Base-by-base conservation (phyloP, 306 rosid genomes). In the Gillenia trifoliata region DNA sequence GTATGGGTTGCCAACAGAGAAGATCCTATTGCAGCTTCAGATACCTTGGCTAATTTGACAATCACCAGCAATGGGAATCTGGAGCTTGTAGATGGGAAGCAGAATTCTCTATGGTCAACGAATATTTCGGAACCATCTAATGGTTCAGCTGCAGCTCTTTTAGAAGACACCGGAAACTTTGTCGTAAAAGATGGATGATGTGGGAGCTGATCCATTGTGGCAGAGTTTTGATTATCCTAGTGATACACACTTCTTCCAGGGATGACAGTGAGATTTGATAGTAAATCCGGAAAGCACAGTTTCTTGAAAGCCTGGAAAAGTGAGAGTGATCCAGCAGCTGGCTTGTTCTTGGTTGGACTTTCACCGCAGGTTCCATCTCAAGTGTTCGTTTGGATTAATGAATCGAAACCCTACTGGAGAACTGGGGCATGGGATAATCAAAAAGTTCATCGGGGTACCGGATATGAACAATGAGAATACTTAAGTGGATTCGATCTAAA, bases 391-490 rank as follows among this genome's bases (percentile, higher is more conserved):
- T 82, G 88, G 89, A 15, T 4, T 0, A 52, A 86, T 54, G 73
- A 64, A 28, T 69, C 74, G 7, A 49, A 16, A 13, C 86, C 85
- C 0, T 76, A 31, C 40, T 83, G 78, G 84, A 77, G 93, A 47
- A 81, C 75, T 54, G 93, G 93, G 52, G 89, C 85, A 16, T 86
- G 91, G 91, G 85, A 85, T 29, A 77, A 16, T 45, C 81, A 19
- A 33, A 19, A 33, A 63, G 75, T 89, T 86, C 50, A 56, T 81
- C 4, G 93, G 93, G 20, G 1, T 83, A 17, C 83, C 84, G 41
- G 41, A 38, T 38, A 8, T 38, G 41, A 0, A 2, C 11, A 0
- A 81, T 83, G 86, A 47, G 86, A 47, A 25, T 86, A 77, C 73
- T 26, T 33, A 8, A 57, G 68, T 71, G 84, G 83, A 17, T 83